Conservation (phyloP, 176 grass and related monocot genomes). For the Zoysia pacifica region DNA sequence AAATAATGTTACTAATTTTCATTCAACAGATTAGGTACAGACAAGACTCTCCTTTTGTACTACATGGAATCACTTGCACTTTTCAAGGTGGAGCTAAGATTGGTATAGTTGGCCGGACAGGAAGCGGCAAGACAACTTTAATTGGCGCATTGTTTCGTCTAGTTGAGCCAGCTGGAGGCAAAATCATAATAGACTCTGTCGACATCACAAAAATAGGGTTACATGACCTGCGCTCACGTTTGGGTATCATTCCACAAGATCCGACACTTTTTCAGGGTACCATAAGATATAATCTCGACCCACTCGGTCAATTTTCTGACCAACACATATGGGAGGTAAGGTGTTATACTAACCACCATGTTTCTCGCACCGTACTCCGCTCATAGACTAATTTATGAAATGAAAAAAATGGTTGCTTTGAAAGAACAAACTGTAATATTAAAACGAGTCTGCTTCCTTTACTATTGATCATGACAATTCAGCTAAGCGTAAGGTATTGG, state of each 20-base stretch:
- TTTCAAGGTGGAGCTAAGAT: conserved; percentile 86
- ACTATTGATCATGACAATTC: too few species aligned
- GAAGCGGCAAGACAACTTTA: conserved; percentile 95
- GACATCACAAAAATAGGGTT: conserved; percentile 73
- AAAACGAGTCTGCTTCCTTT: too few species aligned
- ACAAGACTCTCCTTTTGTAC: conserved; percentile 67
- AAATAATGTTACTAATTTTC: conserved; percentile 25
- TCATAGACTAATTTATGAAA: too few species aligned
- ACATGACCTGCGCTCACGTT: conserved; percentile 81
- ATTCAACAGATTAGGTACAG: conserved; percentile 80
- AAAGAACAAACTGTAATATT: too few species aligned
- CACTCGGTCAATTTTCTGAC: conserved; percentile 62
- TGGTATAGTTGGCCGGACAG: conserved; percentile 88
- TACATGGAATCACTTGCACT: conserved; percentile 77
- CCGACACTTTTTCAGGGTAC: conserved; percentile 88
- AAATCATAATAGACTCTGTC: conserved; percentile 67
- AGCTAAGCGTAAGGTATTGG: too few species aligned
- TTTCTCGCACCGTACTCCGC: too few species aligned
- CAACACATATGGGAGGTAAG: conserved; percentile 89
- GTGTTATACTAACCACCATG: too few species aligned
- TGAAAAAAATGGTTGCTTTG: too few species aligned
- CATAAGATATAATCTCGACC: conserved; percentile 88
- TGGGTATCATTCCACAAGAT: conserved; percentile 98
- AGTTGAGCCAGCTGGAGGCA: conserved; percentile 85
- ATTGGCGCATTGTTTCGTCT: conserved; percentile 87